Conservation (phyloP, 139 green algal genomes). For the Picocystis salinarum region DNA sequence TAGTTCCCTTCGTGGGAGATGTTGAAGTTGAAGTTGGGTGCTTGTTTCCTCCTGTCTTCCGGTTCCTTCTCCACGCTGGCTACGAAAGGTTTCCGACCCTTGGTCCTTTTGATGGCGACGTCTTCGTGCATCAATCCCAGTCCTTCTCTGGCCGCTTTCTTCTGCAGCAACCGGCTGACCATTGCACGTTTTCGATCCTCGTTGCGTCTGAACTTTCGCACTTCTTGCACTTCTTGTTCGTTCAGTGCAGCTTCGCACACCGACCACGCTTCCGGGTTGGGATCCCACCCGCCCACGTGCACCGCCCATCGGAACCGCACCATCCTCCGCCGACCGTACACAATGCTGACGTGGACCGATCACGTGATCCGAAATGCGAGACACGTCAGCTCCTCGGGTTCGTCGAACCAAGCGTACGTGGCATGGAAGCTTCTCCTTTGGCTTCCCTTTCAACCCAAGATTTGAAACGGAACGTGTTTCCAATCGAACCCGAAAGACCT, state of each 20-base stretch:
- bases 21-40: slow-evolving; percentile 75
- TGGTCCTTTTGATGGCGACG: slow-evolving; percentile 26
- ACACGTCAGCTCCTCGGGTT: too few species aligned
- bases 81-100: slow-evolving; percentile 43
- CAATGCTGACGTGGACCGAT: too few species aligned
- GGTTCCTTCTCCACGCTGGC: background rate
- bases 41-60: background rate
- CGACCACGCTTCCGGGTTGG: slow-evolving; percentile 7
- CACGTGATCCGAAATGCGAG: too few species aligned
- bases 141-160: background rate
- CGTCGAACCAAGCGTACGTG: too few species aligned
- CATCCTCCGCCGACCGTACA: too few species aligned
- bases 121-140: slow-evolving; percentile 16
- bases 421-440: too few species aligned
- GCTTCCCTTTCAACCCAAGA: too few species aligned
- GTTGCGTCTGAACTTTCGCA: slow-evolving; percentile 11
- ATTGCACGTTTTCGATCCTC: slow-evolving; percentile 30
- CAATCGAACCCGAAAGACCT: too few species aligned
- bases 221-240: slow-evolving; percentile 5
- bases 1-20: slow-evolving; percentile 65
- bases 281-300: slow-evolving; percentile 12
- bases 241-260: slow-evolving; percentile 18
- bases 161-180: slow-evolving; percentile 31
- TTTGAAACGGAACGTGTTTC: too few species aligned
- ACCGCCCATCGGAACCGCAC: slow-evolving; percentile 29